These are phyloP conservation scores for Gomphus bonarii DNA, from an alignment of 1,284 basidiomycete genomes.

Conservation along the genomic window DNA sequence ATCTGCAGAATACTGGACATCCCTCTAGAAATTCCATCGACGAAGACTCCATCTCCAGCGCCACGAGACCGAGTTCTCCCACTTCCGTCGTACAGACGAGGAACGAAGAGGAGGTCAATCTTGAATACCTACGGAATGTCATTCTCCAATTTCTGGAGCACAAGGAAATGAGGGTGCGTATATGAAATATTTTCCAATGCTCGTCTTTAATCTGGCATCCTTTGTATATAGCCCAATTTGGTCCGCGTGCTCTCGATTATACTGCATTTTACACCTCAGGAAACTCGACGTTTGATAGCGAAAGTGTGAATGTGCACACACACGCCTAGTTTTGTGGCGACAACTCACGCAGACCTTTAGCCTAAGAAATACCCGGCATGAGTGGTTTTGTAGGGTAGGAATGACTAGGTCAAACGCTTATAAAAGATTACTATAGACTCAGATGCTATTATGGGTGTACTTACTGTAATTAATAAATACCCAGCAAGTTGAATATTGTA, in stretches of 20 bases:
- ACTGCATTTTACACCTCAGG: constrained; percentile 87
- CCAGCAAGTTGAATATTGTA: too few relatives aligned
- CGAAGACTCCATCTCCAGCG: constrained; percentile 37
- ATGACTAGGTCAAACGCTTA: neutral
- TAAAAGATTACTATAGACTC: neutral
- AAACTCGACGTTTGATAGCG: constrained; percentile 75
- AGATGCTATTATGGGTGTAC: neutral
- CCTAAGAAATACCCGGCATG: neutral
- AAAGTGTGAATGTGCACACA: constrained; percentile 39
- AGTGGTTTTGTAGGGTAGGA: neutral
- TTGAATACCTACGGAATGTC: constrained; percentile 93
- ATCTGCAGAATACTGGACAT: constrained; percentile 7
- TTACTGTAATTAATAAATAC: too few relatives aligned
- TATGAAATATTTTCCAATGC: constrained; percentile 19
- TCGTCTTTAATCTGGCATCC: neutral
- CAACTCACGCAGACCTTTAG: neutral
- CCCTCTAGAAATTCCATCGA: constrained; percentile 19
- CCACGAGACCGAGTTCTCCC: constrained; percentile 29
- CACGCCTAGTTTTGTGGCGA: neutral
- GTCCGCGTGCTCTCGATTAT: constrained; percentile 86
- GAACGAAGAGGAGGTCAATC: constrained; percentile 83
- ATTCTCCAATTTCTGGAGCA: constrained; percentile 89
- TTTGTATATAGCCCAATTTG: constrained; percentile 61
- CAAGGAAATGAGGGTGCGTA: constrained; percentile 75
- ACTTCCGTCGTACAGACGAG: constrained; percentile 19